Percentiles rank a stretch among this genome's conserved stretches.
Evolutionary conservation across 768 basidiomycete species (phyloP).

Genomic region (Collybia mongolica): DNA sequence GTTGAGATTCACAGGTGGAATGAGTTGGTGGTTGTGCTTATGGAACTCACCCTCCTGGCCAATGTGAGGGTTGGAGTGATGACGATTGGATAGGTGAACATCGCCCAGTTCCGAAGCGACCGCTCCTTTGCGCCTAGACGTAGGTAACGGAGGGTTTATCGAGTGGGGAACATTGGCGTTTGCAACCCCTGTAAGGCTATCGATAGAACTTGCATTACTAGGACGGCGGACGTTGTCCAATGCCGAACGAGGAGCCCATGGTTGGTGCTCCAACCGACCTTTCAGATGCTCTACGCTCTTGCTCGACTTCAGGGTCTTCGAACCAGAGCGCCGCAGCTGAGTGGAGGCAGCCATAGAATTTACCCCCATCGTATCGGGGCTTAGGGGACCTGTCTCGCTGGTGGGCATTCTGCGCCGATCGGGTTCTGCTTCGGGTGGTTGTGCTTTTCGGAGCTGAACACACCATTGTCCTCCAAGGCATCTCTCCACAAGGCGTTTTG

Average conservation of each 20-base stretch:
- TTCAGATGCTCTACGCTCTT: conserved; percentile 66
- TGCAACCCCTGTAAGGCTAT: conserved; percentile 27
- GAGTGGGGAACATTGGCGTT: conserved; percentile 7
- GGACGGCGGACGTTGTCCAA: conserved; percentile 32
- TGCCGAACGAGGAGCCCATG: conserved; percentile 28
- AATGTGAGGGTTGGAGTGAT: conserved; percentile 4
- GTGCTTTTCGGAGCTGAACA: conserved; percentile 55
- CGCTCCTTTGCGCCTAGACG: conserved; percentile 21
- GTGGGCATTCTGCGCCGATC: conserved; percentile 33
- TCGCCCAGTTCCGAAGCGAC: conserved; percentile 21
- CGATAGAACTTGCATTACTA: conserved; percentile 39
- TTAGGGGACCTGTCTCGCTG: conserved; percentile 41
- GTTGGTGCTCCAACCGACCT: conserved; percentile 16
- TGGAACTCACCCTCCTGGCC: conserved; percentile 9
- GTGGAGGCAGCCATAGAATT: conserved; percentile 26
- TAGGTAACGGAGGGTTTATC: conserved; percentile 1
- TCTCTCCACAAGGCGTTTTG: conserved; percentile 86
- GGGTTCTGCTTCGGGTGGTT: conserved; percentile 10
- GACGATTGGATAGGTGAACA: conserved; percentile 13
- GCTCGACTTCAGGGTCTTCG: conserved; percentile 56
- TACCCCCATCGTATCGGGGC: conserved; percentile 26
- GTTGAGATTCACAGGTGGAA: conserved; percentile 8
- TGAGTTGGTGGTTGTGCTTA: conserved; percentile 13
- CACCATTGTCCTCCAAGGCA: conserved; percentile 90
- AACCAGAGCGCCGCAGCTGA: conserved; percentile 33